Percentiles rank a stretch among this genome's conserved stretches.
phyloP scores from a whole-genome alignment of 805 yeast genomes.

The Metschnikowia kofuensis region DNA sequence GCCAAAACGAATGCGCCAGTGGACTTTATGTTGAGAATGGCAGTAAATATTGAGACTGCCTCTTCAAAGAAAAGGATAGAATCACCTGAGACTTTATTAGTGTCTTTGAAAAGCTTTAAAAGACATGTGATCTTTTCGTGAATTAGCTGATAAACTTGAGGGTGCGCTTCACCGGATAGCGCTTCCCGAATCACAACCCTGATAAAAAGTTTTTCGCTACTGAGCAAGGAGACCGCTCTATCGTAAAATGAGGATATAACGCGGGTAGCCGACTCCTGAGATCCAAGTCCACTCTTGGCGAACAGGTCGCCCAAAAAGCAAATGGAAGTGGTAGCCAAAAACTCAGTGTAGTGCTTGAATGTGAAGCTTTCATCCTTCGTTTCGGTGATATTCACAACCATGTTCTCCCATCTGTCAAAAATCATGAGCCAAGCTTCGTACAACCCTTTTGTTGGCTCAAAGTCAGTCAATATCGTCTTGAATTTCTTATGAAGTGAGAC shows the following conservation, averaged over 20 bases:
- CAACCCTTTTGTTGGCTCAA: slow-evolving; percentile 37
- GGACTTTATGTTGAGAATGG: slow-evolving; percentile 32
- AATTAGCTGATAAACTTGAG: slow-evolving; percentile 50
- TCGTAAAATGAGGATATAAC: slow-evolving; percentile 48
- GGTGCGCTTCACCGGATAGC: slow-evolving; percentile 61
- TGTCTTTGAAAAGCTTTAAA: slow-evolving; percentile 33
- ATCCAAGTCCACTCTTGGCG: slow-evolving; percentile 18
- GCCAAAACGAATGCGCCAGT: slow-evolving; percentile 37
- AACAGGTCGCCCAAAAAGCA: slow-evolving; percentile 43
- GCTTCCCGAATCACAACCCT: slow-evolving; percentile 75
- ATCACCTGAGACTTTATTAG: slow-evolving; percentile 25
- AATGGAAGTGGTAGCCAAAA: slow-evolving; percentile 69
- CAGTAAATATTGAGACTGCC: slow-evolving; percentile 43
- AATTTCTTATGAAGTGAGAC: slow-evolving; percentile 71
- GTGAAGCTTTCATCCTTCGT: slow-evolving; percentile 42
- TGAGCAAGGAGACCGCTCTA: slow-evolving; percentile 48
- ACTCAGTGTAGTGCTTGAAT: slow-evolving; percentile 69
- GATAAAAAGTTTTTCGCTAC: slow-evolving; percentile 48
- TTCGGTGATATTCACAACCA: slow-evolving; percentile 23
- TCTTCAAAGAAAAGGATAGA: slow-evolving; percentile 47
- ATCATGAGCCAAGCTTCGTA: slow-evolving; percentile 43
- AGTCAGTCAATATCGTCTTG: slow-evolving; percentile 35
- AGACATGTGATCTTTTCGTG: slow-evolving; percentile 42
- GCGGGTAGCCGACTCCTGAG: slow-evolving; percentile 29
- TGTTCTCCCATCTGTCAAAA: slow-evolving; percentile 47